These are phyloP conservation scores for Gloeophyllum trabeum DNA, from an alignment of 768 basidiomycete species.

Conservation along the genomic window DNA sequence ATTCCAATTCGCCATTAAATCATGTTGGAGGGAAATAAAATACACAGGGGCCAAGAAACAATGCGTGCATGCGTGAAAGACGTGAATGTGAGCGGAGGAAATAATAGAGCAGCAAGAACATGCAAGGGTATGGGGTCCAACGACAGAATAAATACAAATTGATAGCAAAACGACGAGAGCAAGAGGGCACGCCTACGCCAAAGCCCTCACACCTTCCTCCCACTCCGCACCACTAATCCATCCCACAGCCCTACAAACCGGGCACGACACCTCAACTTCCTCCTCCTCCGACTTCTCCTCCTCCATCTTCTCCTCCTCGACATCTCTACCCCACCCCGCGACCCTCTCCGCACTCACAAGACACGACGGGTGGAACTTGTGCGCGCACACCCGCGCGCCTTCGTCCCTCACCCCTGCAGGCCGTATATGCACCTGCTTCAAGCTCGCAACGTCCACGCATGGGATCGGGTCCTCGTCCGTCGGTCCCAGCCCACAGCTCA, in stretches of 20 bases:
- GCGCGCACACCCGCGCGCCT: conserved; percentile 34
- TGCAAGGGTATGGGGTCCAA: too few relatives aligned
- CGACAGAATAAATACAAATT: too few relatives aligned
- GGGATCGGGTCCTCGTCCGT: conserved; percentile 58
- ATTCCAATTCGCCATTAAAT: too few relatives aligned
- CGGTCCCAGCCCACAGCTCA: conserved; percentile 66
- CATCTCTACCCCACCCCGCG: conserved; percentile 43
- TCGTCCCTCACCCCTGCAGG: conserved; percentile 10
- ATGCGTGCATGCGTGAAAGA: too few relatives aligned
- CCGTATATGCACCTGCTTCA: conserved; percentile 28
- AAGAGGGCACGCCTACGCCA: conserved; percentile 5
- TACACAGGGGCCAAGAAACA: too few relatives aligned
- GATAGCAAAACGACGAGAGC: too few relatives aligned
- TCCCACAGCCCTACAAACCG: conserved; percentile 59
- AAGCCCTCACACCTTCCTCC: conserved; percentile 31
- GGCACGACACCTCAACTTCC: conserved; percentile 60
- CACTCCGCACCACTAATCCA: conserved; percentile 49
- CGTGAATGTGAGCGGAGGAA: too few relatives aligned
- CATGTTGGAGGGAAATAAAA: too few relatives aligned
- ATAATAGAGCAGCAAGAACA: too few relatives aligned
- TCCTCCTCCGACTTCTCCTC: conserved; percentile 23
- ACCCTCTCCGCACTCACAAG: conserved; percentile 58
- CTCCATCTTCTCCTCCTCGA: conserved; percentile 16
- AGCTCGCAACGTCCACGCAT: conserved; percentile 9
- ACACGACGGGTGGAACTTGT: conserved; percentile 65